A percentile compares a stretch with the other conserved stretches of the same genome.
Conservation (phyloP, 1,284 basidiomycete species). For the Fereydounia khargensis region DNA sequence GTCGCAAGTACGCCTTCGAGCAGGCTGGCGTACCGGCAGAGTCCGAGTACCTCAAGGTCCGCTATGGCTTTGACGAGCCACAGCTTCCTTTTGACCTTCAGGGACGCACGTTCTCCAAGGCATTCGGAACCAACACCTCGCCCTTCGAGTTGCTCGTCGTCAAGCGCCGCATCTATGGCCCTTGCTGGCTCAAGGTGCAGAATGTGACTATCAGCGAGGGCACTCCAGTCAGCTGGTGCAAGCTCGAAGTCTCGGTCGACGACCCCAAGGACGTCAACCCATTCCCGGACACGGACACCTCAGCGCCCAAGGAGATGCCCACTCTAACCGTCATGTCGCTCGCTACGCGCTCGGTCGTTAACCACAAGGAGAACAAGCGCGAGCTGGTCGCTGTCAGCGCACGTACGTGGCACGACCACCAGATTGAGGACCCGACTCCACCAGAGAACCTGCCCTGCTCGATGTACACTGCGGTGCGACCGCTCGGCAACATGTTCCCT, state of each 20-base stretch:
- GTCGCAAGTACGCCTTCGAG: constrained; percentile 90
- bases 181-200: constrained; percentile 88
- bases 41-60: constrained; percentile 78
- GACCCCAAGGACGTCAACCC: constrained; percentile 87
- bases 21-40: constrained; percentile 79
- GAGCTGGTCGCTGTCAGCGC: constrained; percentile 85
- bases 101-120: constrained; percentile 78
- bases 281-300: constrained; percentile 70
- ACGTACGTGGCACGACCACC: constrained; percentile 73
- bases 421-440: constrained; percentile 52
- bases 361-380: constrained; percentile 87
- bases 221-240: constrained; percentile 59
- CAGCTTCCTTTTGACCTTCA: constrained; percentile 66
- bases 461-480: constrained; percentile 86
- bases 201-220: constrained; percentile 66
- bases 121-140: constrained; percentile 89
- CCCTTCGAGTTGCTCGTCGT: constrained; percentile 93
- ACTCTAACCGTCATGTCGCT: constrained; percentile 89
- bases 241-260: constrained; percentile 80
- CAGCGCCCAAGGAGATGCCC: constrained; percentile 77
- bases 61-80: constrained; percentile 56
- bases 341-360: constrained; percentile 85
- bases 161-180: constrained; percentile 97
- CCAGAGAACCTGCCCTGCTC: constrained; percentile 69
- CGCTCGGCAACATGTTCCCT: constrained; percentile 81